Conservation (phyloP, 306 rosid species). For the Cucumis cinereus region DNA sequence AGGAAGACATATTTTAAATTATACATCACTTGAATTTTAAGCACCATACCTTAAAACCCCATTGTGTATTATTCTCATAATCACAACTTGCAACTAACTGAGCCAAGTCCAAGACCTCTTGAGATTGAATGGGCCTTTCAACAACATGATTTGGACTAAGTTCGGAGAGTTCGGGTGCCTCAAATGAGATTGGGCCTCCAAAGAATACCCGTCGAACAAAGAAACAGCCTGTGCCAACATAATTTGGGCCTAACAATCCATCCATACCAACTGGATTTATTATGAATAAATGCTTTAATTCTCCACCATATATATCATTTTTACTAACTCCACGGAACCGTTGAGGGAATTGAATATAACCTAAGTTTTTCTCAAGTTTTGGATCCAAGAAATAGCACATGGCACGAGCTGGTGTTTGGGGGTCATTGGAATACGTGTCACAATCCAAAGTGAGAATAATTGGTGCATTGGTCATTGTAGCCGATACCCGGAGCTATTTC, state of each 20-base stretch:
- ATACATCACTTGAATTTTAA: background rate
- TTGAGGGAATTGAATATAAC: constrained; percentile 29
- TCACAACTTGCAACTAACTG: constrained; percentile 16
- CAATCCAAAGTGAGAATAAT: constrained; percentile 22
- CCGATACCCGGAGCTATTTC: constrained; percentile 29
- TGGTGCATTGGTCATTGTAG: constrained; percentile 32
- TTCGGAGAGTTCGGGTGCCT: constrained; percentile 3
- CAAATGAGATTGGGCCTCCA: constrained; percentile 16
- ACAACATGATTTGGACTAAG: constrained; percentile 12
- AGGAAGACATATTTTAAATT: too few relatives aligned
- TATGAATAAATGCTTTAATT: background rate
- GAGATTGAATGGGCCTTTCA: constrained; percentile 10
- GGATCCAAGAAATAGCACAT: constrained; percentile 20
- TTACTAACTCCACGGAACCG: background rate
- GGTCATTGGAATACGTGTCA: constrained; percentile 30
- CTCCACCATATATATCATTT: background rate
- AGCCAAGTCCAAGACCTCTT: constrained; percentile 12
- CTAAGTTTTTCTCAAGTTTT: background rate
- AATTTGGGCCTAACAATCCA: constrained; percentile 14
- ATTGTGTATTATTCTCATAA: constrained; percentile 17
- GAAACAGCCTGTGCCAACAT: constrained; percentile 23
- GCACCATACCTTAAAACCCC: constrained; percentile 28
- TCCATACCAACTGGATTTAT: constrained; percentile 16
- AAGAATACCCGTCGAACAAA: constrained; percentile 19
- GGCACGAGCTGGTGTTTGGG: constrained; percentile 13